Base-by-base conservation (phyloP, 495 filamentous ascomycete genomes). In the Tuber microsphaerosporum region DNA sequence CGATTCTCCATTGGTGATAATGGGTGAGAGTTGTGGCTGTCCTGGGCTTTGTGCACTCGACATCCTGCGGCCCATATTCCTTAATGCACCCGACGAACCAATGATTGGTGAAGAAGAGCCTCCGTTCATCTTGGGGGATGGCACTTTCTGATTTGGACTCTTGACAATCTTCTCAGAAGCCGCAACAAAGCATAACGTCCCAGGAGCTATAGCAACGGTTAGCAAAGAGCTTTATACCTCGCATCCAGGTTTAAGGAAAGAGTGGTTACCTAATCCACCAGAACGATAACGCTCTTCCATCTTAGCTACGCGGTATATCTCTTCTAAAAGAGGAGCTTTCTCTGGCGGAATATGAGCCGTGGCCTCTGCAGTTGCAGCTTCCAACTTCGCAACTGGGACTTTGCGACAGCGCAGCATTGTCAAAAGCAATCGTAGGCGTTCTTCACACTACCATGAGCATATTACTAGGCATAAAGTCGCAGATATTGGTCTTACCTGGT, bases 401-500 rank as follows among this genome's bases (percentile, higher is more conserved):
- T 80, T 81, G 14, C 75, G 80, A 56, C 81, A 83, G 72, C 78
- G 79, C 26, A 83, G 72, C 81, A 83, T 83, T 31, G 81, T 82
- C 65, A 83, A 74, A 26, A 83, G 51, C n/a, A 77, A 70, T 26
- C 70, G 78, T 43, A 83, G 79, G 44, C 85, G 85, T 51, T 82
- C 84, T 85, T 68, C 43, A 51, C 72, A 69, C 74, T 73, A 48
- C 34, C 70, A 17, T 48, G 70, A 42, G 44, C n/a, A 48, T 14
- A 16, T 48, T 19, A 65, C 56, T 39, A 39, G 48, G 19, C 34
- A 43, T 26, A 71, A 20, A 71, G 46, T 17, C 31, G 7, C 26
- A 69, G 74, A 39, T 71, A 72, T 70, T 68, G 76, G 31, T 79
- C 89, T 84, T 84, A 95, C 93, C 89, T 75, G 88, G 87, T 85